These are phyloP conservation scores for Hymenotorrendiella dingleyae DNA, from an alignment of 2,329 filamentous ascomycete genomes.

Conservation along the genomic window DNA sequence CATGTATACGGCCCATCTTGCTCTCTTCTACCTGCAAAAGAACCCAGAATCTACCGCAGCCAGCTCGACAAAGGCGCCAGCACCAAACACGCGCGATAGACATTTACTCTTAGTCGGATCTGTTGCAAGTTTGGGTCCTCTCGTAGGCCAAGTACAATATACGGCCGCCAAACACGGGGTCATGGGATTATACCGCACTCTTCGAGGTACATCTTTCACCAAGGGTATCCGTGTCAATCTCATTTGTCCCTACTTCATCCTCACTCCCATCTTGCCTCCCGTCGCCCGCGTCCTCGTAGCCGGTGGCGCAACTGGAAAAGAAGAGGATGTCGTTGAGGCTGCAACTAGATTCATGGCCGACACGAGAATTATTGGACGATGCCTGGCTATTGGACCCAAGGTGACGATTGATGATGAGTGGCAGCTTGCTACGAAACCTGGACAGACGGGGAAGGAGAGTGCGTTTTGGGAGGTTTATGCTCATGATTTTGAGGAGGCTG, in stretches of 20 bases:
- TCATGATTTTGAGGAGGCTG: too few species aligned
- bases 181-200: conserved; percentile 55
- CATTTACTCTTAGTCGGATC: conserved; percentile 60
- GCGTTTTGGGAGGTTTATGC: too few species aligned
- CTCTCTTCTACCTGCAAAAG: conserved; percentile 50
- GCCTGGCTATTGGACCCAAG: conserved; percentile 52
- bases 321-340: conserved; percentile 57
- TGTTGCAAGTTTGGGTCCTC: conserved; percentile 47
- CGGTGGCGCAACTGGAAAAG: conserved; percentile 46
- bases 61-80: conserved; percentile 29
- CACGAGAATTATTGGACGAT: conserved; percentile 48
- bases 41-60: conserved; percentile 39
- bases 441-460: too few species aligned
- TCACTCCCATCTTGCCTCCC: conserved; percentile 51
- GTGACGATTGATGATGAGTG: conserved; percentile 40
- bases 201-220: conserved; percentile 44
- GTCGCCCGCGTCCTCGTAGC: conserved; percentile 46
- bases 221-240: conserved; percentile 57
- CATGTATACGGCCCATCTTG: conserved; percentile 60
- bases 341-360: conserved; percentile 57
- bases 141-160: conserved; percentile 47
- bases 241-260: conserved; percentile 61
- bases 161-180: conserved; percentile 60
- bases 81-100: conserved; percentile 40
- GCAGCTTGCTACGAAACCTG: too few species aligned